Base-by-base conservation (phyloP, 106 monocot genomes). In the Dioscorea zingiberensis region DNA sequence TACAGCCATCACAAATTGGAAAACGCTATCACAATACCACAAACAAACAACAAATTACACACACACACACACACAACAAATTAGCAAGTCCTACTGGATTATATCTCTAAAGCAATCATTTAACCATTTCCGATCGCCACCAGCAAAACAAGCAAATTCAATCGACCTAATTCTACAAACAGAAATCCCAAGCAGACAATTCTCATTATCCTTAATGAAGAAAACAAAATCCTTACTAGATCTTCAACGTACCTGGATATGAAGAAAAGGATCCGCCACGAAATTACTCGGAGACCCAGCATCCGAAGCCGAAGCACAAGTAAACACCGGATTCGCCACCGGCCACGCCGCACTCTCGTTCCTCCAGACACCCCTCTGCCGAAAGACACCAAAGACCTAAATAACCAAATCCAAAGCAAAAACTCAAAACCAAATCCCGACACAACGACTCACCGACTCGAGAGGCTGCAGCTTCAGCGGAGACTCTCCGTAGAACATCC, bases 251-350 rank as follows among this genome's bases (percentile, higher is more conserved):
- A 94, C 94, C 87, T 87, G 66, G 22, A 90, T 69, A 57, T 71
- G 75, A 49, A 94, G 87, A 71, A 94, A 94, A 27, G 94, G 94
- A 73, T 94, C 90, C 3, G 94, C 94, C 1, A 94, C 84, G 58
- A 94, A 94, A 32, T 90, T 94, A 77, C 94, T 94, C 9, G 87
- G 82, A 23, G 62, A 81, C 4, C 85, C 82, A 8, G 85, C 80
- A 25, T 84, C 75, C 17, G 80, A 78, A 13, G 71, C 69, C 14
- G 78, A 75, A 26, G 87, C 87, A 64, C 94, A 94, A 11, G 90
- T 85, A 7, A 94, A 62, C 38, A 90, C 80, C 14, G 94, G 94
- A 47, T 94, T 94, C 21, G 90, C 94, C 55, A 85, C 87, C 13
- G 94, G 94, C 90, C 94, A 94, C 16, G 90, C 90, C 32, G 74